Evolutionary conservation across 176 grass and related monocot species (phyloP).

Genomic region (Oryza punctata): DNA sequence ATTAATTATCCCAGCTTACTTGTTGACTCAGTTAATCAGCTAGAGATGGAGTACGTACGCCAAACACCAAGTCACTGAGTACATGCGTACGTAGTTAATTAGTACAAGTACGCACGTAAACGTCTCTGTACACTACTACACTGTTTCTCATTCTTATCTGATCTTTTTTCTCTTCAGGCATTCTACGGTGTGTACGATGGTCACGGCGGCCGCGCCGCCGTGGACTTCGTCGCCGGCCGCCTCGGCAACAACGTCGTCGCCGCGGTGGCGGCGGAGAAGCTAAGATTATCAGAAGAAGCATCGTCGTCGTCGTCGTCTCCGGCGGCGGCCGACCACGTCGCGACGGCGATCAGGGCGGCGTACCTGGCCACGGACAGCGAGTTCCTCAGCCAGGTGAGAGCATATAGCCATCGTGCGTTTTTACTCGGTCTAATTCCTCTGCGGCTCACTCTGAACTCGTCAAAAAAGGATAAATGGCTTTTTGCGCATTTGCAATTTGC

Average conservation of each 20-base stretch:
- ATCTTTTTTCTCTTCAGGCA: slow-evolving; percentile 36
- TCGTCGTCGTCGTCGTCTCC: background rate
- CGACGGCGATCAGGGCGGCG: slow-evolving; percentile 58
- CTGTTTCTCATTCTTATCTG: background rate
- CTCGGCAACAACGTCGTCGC: slow-evolving; percentile 69
- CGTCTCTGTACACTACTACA: too few species aligned
- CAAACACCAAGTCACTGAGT: background rate
- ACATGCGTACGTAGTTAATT: background rate
- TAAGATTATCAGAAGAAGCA: background rate
- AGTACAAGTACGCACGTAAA: background rate
- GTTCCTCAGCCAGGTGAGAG: slow-evolving; percentile 50
- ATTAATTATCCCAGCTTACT: background rate
- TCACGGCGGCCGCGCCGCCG: slow-evolving; percentile 74
- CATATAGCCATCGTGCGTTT: background rate
- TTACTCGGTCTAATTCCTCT: slow-evolving; percentile 29
- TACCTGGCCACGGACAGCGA: slow-evolving; percentile 78
- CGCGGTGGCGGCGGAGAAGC: slow-evolving; percentile 37
- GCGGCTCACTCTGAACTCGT: slow-evolving; percentile 18
- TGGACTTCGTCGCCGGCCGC: slow-evolving; percentile 62
- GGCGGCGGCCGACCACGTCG: slow-evolving; percentile 18
- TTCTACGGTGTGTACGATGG: slow-evolving; percentile 93
- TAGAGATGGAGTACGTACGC: background rate
- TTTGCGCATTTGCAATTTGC: background rate
- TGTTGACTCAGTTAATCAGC: background rate
- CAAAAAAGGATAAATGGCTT: background rate